These are phyloP conservation scores for Eimeria maxima DNA, from an alignment of 169 alveolate species.

Conservation along the genomic window DNA sequence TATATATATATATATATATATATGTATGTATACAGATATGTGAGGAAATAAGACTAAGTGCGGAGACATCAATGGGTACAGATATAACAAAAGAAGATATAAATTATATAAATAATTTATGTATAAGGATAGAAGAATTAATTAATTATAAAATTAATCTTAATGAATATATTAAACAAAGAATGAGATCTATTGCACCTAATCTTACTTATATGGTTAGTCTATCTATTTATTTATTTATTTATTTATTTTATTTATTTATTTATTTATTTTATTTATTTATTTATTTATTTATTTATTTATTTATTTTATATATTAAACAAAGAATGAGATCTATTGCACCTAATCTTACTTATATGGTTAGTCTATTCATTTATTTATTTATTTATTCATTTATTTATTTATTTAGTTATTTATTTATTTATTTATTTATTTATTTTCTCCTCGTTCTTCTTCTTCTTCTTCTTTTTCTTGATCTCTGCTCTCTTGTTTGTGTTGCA, in stretches of 20 bases:
- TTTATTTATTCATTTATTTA: background rate
- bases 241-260: background rate
- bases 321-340: too few relatives aligned
- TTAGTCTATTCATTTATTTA: background rate
- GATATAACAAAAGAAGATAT: constrained; percentile 98
- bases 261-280: background rate
- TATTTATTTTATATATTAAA: background rate
- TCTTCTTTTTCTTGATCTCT: too few relatives aligned
- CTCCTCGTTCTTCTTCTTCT: too few relatives aligned
- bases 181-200: constrained; percentile 99
- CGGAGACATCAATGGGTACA: constrained; percentile 99
- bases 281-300: background rate
- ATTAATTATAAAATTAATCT: constrained; percentile 94
- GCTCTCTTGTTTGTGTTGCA: too few relatives aligned
- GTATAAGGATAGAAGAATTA: constrained; percentile 97
- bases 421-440: too few relatives aligned
- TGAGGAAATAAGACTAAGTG: constrained; percentile 98
- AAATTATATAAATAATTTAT: constrained; percentile 95
- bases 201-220: constrained; percentile 95
- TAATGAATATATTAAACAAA: constrained; percentile 97
- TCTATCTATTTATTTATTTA: constrained; percentile 81
- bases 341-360: background rate
- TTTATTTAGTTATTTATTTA: too few relatives aligned
- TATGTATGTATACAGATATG: constrained; percentile 96
- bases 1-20: too few relatives aligned